phyloP scores from a whole-genome alignment of 495 filamentous ascomycete species.

The Aspergillus mulundensis region DNA sequence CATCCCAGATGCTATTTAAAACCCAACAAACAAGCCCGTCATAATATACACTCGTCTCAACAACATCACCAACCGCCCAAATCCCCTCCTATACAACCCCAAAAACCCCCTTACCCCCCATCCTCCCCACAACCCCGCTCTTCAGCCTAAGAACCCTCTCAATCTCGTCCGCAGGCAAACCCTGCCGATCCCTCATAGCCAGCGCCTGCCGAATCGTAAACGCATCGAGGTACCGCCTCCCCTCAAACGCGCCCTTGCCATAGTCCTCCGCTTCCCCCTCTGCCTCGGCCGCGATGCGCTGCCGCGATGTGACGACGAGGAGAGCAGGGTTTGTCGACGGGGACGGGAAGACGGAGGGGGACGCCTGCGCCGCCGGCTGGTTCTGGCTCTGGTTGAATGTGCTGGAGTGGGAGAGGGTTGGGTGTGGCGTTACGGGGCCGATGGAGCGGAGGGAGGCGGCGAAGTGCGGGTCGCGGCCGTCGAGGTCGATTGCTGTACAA shows the following conservation, averaged over 20 bases:
- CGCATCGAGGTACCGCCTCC: constrained; percentile 58
- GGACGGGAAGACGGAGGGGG: constrained; percentile 43
- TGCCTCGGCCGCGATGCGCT: constrained; percentile 41
- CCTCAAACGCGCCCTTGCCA: constrained; percentile 40
- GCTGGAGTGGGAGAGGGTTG: constrained; percentile 54
- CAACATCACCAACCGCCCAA: neutral
- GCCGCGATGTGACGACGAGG: constrained; percentile 42
- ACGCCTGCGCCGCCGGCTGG: too few relatives aligned
- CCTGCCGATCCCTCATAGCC: constrained; percentile 54
- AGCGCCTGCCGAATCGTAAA: constrained; percentile 58
- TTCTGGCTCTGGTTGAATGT: constrained; percentile 35
- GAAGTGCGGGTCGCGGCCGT: constrained; percentile 62
- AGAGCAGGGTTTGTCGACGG: constrained; percentile 51
- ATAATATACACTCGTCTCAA: neutral
- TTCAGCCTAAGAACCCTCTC: constrained; percentile 56
- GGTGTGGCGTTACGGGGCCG: constrained; percentile 60
- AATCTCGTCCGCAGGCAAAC: constrained; percentile 48
- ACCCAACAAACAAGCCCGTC: too few relatives aligned
- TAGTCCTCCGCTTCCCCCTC: constrained; percentile 46
- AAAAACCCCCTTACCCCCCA: constrained; percentile 52
- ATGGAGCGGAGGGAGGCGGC: constrained; percentile 57
- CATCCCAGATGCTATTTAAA: too few relatives aligned
- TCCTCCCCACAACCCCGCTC: constrained; percentile 50
- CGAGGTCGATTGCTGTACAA: constrained; percentile 58
- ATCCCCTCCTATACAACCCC: neutral